phyloP scores from a whole-genome alignment of 2,329 filamentous ascomycete species.

The Penicillium janthinellum region DNA sequence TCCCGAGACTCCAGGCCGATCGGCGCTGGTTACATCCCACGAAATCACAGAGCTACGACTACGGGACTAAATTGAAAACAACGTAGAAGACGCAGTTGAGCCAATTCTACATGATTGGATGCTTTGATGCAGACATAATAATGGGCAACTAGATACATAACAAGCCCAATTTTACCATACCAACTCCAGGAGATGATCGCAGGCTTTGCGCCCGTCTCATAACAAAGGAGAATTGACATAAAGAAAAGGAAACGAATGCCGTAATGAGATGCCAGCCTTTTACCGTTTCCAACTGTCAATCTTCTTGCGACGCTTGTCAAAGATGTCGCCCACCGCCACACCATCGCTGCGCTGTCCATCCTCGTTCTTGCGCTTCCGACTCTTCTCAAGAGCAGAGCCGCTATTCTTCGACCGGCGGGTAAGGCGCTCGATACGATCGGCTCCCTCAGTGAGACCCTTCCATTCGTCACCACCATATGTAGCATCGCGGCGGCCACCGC shows the following conservation, averaged over 20 bases:
- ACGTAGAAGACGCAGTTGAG: neutral
- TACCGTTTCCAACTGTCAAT: constrained; percentile 46
- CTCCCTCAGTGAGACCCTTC: constrained; percentile 78
- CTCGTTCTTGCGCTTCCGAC: constrained; percentile 75
- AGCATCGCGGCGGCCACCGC: constrained; percentile 46
- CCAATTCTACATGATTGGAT: neutral
- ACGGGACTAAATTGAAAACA: neutral
- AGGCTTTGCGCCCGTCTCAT: constrained; percentile 1
- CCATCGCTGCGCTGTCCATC: constrained; percentile 70
- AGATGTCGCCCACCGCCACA: constrained; percentile 66
- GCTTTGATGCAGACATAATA: neutral
- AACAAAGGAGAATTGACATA: neutral
- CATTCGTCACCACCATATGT: constrained; percentile 93
- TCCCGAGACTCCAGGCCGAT: neutral
- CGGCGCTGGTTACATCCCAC: too few species aligned
- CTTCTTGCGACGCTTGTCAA: constrained; percentile 49
- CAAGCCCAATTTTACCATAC: neutral
- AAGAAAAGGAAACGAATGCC: neutral
- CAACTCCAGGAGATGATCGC: constrained; percentile 12
- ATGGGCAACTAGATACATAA: neutral
- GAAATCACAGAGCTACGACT: neutral
- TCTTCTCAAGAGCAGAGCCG: constrained; percentile 70
- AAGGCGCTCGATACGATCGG: constrained; percentile 81
- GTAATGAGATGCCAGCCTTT: neutral
- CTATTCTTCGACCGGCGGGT: constrained; percentile 69